phyloP scores from a whole-genome alignment of 768 basidiomycete species.

The Naganishia kalamii region DNA sequence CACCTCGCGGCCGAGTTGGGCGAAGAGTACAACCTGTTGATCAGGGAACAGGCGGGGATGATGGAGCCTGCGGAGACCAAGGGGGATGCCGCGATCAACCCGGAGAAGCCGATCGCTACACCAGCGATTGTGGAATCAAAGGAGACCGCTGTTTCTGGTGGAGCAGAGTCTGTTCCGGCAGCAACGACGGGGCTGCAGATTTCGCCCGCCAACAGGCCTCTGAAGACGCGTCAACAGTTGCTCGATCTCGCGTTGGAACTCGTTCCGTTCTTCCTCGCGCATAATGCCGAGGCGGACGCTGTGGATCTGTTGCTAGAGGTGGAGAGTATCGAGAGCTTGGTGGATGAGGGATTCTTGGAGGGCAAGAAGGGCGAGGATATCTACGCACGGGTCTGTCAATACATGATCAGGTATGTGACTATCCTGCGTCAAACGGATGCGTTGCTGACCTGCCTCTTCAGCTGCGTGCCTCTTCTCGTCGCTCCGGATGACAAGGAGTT shows the following conservation, averaged over 20 bases:
- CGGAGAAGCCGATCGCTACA: conserved; percentile 3
- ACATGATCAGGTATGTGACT: conserved; percentile 76
- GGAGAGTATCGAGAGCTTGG: conserved; percentile 76
- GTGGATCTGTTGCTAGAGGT: conserved; percentile 91
- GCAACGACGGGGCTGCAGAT: conserved; percentile 1
- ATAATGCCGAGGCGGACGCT: conserved; percentile 97
- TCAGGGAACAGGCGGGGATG: conserved; percentile 17
- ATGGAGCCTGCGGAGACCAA: neutral
- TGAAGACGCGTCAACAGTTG: conserved; percentile 57
- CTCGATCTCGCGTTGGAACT: conserved; percentile 71
- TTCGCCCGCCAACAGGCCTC: conserved; percentile 15
- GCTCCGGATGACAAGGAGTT: conserved; percentile 89
- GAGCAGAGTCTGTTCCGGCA: conserved; percentile 1
- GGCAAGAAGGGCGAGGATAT: conserved; percentile 58
- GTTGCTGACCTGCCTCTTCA: conserved; percentile 20
- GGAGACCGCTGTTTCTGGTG: conserved; percentile 10
- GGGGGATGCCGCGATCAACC: neutral
- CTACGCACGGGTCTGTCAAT: conserved; percentile 80
- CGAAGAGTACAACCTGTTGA: conserved; percentile 64
- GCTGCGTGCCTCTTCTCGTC: conserved; percentile 81
- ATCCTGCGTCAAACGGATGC: neutral
- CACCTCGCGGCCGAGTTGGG: conserved; percentile 94
- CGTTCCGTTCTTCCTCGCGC: conserved; percentile 77
- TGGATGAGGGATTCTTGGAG: conserved; percentile 61
- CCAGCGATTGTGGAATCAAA: neutral